A percentile compares a stretch with the other conserved stretches of the same genome.
These are phyloP conservation scores for Globisporangium canariense DNA, from an alignment of 352 stramenopile species.

Conservation along the genomic window DNA sequence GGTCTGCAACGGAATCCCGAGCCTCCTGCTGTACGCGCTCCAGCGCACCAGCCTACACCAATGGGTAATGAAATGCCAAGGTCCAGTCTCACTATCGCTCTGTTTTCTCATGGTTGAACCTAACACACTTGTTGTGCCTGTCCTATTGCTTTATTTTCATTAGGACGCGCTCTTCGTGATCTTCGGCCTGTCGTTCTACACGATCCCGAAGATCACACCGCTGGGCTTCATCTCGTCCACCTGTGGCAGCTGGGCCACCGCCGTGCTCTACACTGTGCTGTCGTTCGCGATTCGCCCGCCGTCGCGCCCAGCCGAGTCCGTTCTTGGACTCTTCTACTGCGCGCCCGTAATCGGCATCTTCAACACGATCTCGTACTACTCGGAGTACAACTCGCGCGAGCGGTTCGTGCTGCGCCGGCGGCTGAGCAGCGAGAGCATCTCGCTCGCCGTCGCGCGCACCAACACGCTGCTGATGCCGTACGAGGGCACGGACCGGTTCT, in stretches of 20 bases:
- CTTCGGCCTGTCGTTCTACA: constrained; percentile 84
- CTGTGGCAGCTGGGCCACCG: constrained; percentile 66
- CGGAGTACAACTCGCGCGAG: constrained; percentile 79
- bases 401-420: constrained; percentile 68
- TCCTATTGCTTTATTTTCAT: not conserved
- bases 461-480: constrained; percentile 24
- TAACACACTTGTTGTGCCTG: too few species aligned
- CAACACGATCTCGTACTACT: constrained; percentile 85
- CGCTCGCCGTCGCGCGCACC: constrained; percentile 63
- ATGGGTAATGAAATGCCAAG: constrained; percentile 43
- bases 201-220: constrained; percentile 81
- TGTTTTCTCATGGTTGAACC: too few species aligned
- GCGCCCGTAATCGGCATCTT: constrained; percentile 78
- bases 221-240: constrained; percentile 74
- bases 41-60: constrained; percentile 73
- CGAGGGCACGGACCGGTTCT: constrained; percentile 16
- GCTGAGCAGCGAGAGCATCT: constrained; percentile 75
- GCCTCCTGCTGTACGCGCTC: constrained; percentile 60
- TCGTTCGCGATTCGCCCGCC: constrained; percentile 56
- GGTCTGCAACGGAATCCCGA: constrained; percentile 67
- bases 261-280: constrained; percentile 48
- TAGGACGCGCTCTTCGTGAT: constrained; percentile 81
- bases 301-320: constrained; percentile 34
- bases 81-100: too few species aligned
- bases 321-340: constrained; percentile 66